Base-by-base conservation (phyloP, 306 rosid species). In the Sechiopsis laciniata region DNA sequence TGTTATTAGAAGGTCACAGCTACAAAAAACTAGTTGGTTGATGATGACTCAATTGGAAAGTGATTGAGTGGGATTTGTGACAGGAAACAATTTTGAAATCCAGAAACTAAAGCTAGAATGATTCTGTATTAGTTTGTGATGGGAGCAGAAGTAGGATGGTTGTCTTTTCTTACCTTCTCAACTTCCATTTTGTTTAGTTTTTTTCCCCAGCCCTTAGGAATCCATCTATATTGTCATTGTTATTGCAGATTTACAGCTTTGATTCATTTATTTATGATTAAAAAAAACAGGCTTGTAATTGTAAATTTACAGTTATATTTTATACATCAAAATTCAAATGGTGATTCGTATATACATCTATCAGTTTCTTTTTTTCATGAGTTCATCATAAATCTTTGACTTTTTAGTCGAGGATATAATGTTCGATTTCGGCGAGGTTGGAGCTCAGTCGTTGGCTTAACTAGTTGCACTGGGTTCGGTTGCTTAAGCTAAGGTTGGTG, bases 51-150 rank as follows among this genome's bases (percentile, higher is more conserved):
- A 22, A 69, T 50, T 50, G 58, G 74, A 69, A 24, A 15, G 59
- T 48, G 57, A 69, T 69, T 50, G 58, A 21, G 42, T 69, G 58
- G 72, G 14, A 12, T 32, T 1, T 17, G 45, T 37, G 45, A 37
- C 20, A 66, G 55, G 55, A 67, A 10, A 24, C 74, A 69, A 51
- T 24, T 69, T 69, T 69, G 74, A 69, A 69, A 69, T 69, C 12
- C 15, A 2, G 52, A 48, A 50, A 21, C 56, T 48, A 50, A 13
- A 50, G 53, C 53, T 32, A 32, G 37, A 32, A 32, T 1, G 2
- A 2, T 32, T 1, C 37, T 48, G 50, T 45, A 45, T 8, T 45
- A 68, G 15, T 45, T 24, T 22, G 42, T 69, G 72, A 55, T 67
- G 72, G 40, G 37, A 71, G 16, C 15, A 50, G 74, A 50, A 51